phyloP scores from a whole-genome alignment of 2,329 filamentous ascomycete genomes.

The Fusarium agapanthi region DNA sequence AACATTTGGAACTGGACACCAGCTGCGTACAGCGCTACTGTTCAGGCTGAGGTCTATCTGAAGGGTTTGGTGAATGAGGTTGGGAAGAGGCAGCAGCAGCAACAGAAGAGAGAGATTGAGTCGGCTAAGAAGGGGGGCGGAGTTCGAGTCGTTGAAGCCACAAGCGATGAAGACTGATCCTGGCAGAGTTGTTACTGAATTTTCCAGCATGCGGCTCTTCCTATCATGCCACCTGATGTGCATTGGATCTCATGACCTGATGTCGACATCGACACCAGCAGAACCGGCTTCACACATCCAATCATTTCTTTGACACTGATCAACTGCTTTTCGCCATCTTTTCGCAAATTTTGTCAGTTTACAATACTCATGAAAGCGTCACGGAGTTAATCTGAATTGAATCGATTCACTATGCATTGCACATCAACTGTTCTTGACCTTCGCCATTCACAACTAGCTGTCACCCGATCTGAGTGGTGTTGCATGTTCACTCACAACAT shows the following conservation, averaged over 20 bases:
- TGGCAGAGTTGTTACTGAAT: not conserved
- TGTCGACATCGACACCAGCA: not conserved
- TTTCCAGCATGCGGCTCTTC: not conserved
- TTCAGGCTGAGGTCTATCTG: constrained; percentile 86
- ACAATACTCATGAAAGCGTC: not conserved
- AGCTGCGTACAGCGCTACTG: constrained; percentile 82
- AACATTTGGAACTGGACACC: constrained; percentile 86
- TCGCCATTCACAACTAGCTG: not conserved
- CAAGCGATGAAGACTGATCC: constrained; percentile 45
- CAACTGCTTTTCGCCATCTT: constrained; percentile 7
- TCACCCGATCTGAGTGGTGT: not conserved
- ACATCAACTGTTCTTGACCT: not conserved
- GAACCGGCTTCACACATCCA: not conserved
- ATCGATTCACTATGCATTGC: not conserved
- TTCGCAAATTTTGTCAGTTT: not conserved
- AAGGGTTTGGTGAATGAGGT: constrained; percentile 78
- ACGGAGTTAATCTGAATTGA: constrained; percentile 32
- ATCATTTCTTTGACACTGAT: not conserved
- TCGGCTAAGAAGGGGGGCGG: constrained; percentile 52
- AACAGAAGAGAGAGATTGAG: constrained; percentile 48
- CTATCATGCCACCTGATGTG: not conserved
- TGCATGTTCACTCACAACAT: not conserved
- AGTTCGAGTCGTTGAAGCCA: constrained; percentile 56
- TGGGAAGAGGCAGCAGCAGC: constrained; percentile 62
- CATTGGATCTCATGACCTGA: not conserved